phyloP scores from a whole-genome alignment of 78 protist species.

The Dictyostelium intermedium region DNA sequence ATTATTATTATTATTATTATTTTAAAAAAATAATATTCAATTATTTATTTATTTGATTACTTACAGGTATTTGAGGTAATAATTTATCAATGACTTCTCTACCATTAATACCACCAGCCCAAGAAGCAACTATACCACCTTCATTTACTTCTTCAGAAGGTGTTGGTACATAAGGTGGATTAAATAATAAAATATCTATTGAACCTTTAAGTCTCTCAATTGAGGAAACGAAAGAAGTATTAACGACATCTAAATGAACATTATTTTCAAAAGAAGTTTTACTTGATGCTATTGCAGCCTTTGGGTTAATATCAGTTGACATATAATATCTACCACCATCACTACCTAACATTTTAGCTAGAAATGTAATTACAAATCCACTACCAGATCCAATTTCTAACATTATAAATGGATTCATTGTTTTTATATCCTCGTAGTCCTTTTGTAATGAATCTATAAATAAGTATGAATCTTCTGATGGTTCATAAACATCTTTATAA shows the following conservation, averaged over 20 bases:
- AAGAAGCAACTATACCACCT: constrained; percentile 80
- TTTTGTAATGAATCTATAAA: constrained; percentile 62
- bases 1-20: too few relatives aligned
- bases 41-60: not conserved
- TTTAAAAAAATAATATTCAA: not conserved
- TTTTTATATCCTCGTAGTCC: constrained; percentile 14
- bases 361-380: constrained; percentile 75
- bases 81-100: constrained; percentile 69
- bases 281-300: constrained; percentile 28
- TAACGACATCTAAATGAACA: constrained; percentile 38
- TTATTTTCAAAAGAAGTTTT: constrained; percentile 34
- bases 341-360: not conserved
- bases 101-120: constrained; percentile 84
- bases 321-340: constrained; percentile 6
- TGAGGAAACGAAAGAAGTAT: constrained; percentile 22
- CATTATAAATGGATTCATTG: constrained; percentile 12
- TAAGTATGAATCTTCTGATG: constrained; percentile 74
- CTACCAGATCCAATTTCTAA: constrained; percentile 80
- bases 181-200: constrained; percentile 81
- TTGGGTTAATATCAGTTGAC: constrained; percentile 73
- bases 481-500: constrained; percentile 78
- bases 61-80: constrained; percentile 69
- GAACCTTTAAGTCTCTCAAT: constrained; percentile 40
- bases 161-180: constrained; percentile 90
- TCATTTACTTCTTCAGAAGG: constrained; percentile 66